Base-by-base conservation (phyloP, 805 yeast species). In the Metschnikowia proteae region DNA sequence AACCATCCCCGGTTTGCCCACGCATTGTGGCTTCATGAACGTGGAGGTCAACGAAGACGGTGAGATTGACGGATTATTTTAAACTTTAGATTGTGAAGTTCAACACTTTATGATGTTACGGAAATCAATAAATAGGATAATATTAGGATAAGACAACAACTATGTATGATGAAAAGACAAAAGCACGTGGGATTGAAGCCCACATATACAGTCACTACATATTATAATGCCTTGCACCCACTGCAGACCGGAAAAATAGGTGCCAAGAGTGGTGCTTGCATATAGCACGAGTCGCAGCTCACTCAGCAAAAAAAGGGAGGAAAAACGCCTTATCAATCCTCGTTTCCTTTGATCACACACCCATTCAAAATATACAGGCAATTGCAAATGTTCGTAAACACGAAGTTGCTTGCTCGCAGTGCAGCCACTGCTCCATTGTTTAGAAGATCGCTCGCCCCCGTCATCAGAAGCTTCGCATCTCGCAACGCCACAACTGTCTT, bases 1-100 rank as follows among this genome's bases (percentile, higher is more conserved):
- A 74, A 86, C 95, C 39, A 86, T 86, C 60, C 95, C 95, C 28
- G 94, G 95, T 51, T 76, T 86, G 64, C 88, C 94, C 49, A 86
- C 95, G 3, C 87, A 85, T 63, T 82, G 88, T 65, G 94, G 95
- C 36, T 86, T 83, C 70, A 86, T 86, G 92, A 85, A 86, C 59
- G 89, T 86, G 44, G 94, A 86, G 68, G 89, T 86, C 46, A 79
- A 81, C 61, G 88, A 83, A 37, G 80, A 85, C 54, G 92, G 91
- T 49, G 88, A 86, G 61, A 86, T 86, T 57, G 91, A 86, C 60
- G 94, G 94, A 43, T 78, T 86, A 70, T 86, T 86, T 63, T 86
- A 60, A 39, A 36, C 39, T 26, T 38, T 38, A 33, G 30, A 40
- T 52, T 47, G 43, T 50, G 52, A 50, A 56, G 58, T 55, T 56